phyloP scores from a whole-genome alignment of 306 rosid species.

The Fragaria vesca region DNA sequence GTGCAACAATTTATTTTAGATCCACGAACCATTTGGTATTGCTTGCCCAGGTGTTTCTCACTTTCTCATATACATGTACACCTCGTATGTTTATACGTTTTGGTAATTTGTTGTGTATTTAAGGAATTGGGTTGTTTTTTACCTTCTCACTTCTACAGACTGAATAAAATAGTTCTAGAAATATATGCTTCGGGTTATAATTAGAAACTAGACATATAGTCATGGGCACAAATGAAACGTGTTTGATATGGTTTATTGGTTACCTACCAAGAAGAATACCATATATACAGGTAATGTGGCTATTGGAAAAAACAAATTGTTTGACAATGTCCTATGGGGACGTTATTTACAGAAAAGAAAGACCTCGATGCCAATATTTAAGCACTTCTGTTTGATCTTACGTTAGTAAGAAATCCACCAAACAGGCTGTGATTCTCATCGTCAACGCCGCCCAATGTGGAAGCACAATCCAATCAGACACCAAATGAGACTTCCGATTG shows the following conservation, averaged over 20 bases:
- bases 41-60: not conserved
- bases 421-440: not conserved
- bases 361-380: not conserved
- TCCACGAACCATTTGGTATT: not conserved
- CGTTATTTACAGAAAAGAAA: not conserved
- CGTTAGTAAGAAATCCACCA: not conserved
- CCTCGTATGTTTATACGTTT: no score
- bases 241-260: not conserved
- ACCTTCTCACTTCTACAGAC: no score
- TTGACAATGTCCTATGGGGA: not conserved
- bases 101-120: not conserved
- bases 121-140: not conserved
- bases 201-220: not conserved
- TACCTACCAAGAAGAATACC: not conserved
- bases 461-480: not conserved
- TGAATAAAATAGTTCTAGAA: not conserved
- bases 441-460: constrained; percentile 1
- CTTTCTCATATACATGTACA: not conserved
- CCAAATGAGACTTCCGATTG: not conserved
- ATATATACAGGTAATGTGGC: not conserved
- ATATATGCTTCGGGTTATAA: no score
- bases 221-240: not conserved
- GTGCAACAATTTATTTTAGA: not conserved
- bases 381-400: not conserved
- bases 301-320: not conserved